phyloP scores from a whole-genome alignment of 2,329 filamentous ascomycete genomes.

The Colletotrichum lini region DNA sequence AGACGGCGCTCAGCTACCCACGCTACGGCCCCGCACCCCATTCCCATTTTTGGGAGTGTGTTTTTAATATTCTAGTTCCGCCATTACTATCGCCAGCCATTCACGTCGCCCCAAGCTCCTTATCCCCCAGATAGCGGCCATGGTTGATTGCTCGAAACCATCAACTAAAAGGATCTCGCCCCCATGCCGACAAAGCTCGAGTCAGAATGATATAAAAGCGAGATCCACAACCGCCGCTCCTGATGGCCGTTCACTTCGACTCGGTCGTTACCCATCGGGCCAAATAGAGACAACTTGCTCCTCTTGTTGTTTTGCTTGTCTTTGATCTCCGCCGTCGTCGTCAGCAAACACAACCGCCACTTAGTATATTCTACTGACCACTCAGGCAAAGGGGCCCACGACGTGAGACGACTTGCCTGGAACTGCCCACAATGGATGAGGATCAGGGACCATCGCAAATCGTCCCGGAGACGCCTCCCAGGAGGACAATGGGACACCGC shows the following conservation, averaged over 20 bases:
- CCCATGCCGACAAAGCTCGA: slow-evolving; percentile 21
- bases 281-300: neutral
- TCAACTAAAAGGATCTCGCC: slow-evolving; percentile 40
- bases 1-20: slow-evolving; percentile 3
- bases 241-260: neutral
- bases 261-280: slow-evolving; percentile 6
- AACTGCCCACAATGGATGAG: slow-evolving; percentile 64
- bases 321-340: slow-evolving; percentile 8
- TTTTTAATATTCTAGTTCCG: neutral
- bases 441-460: slow-evolving; percentile 68
- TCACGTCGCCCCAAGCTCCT: slow-evolving; percentile 32
- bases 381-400: neutral
- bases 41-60: slow-evolving; percentile 6
- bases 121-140: slow-evolving; percentile 39
- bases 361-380: neutral
- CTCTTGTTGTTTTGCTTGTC: neutral
- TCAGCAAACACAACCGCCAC: neutral
- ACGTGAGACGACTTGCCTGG: slow-evolving; percentile 10
- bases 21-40: slow-evolving; percentile 22
- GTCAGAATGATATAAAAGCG: slow-evolving; percentile 13
- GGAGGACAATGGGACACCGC: slow-evolving; percentile 51
- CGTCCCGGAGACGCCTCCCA: slow-evolving; percentile 55
- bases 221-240: slow-evolving; percentile 13
- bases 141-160: slow-evolving; percentile 39
- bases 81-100: slow-evolving; percentile 40